Percentiles rank a stretch among this genome's conserved stretches.
Conservation (phyloP, 768 basidiomycete species). For the Psilocybe cubensis region DNA sequence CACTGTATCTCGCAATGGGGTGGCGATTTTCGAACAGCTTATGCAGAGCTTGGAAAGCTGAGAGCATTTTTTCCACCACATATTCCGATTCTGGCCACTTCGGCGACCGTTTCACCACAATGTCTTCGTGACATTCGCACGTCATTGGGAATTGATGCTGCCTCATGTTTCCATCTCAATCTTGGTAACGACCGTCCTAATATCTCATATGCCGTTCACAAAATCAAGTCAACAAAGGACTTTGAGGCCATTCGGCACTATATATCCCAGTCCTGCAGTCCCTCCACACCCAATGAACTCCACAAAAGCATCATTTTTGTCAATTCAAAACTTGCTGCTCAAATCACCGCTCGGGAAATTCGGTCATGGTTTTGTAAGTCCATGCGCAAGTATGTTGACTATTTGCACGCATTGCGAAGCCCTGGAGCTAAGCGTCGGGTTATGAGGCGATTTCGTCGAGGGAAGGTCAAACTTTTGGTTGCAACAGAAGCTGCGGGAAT, state of each 20-base stretch:
- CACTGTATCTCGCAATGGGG: slow-evolving; percentile 35
- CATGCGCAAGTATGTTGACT: slow-evolving; percentile 21
- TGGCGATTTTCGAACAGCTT: slow-evolving; percentile 34
- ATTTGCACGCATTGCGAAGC: slow-evolving; percentile 27
- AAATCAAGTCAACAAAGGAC: slow-evolving; percentile 26
- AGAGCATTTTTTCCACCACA: slow-evolving; percentile 30
- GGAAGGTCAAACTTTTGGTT: slow-evolving; percentile 27
- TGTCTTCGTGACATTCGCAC: slow-evolving; percentile 28
- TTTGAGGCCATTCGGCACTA: slow-evolving; percentile 22
- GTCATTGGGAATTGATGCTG: slow-evolving; percentile 24
- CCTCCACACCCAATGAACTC: slow-evolving; percentile 12
- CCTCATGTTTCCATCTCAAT: slow-evolving; percentile 33
- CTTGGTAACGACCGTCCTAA: slow-evolving; percentile 41
- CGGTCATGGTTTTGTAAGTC: slow-evolving; percentile 14
- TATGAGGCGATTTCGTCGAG: slow-evolving; percentile 27
- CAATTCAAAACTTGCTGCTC: slow-evolving; percentile 23
- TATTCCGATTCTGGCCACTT: slow-evolving; percentile 33
- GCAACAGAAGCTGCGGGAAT: slow-evolving; percentile 41
- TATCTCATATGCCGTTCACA: slow-evolving; percentile 27
- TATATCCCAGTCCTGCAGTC: slow-evolving; percentile 2
- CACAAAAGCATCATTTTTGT: slow-evolving; percentile 27
- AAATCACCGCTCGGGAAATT: slow-evolving; percentile 15
- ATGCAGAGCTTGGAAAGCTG: slow-evolving; percentile 28
- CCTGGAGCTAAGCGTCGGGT: slow-evolving; percentile 21
- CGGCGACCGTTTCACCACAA: slow-evolving; percentile 36